phyloP scores from a whole-genome alignment of 306 rosid genomes.

The Prunus padus region DNA sequence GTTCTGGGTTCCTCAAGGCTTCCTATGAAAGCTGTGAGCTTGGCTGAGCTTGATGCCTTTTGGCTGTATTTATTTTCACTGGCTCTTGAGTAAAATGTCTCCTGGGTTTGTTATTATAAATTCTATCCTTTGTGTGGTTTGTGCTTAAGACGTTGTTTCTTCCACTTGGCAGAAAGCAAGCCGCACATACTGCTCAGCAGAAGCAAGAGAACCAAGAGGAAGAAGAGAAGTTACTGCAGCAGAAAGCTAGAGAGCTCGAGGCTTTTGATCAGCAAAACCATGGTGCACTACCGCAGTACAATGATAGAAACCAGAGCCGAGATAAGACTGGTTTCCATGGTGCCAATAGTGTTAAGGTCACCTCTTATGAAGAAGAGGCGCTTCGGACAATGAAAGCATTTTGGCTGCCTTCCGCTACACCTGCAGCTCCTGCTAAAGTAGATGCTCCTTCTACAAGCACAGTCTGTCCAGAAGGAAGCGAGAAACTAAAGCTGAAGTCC shows the following conservation, averaged over 20 bases:
- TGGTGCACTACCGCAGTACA: slow-evolving; percentile 88
- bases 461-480: slow-evolving; percentile 80
- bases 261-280: slow-evolving; percentile 99
- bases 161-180: slow-evolving; percentile 58
- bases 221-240: slow-evolving; percentile 65
- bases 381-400: slow-evolving; percentile 98
- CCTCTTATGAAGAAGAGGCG: slow-evolving; percentile 99
- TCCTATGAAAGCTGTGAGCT: background rate
- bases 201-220: slow-evolving; percentile 86
- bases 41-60: slow-evolving; percentile 8
- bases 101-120: background rate
- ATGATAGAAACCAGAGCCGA: slow-evolving; percentile 61
- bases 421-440: slow-evolving; percentile 79
- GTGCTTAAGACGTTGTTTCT: slow-evolving; percentile 11
- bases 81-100: background rate
- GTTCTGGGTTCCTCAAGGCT: background rate
- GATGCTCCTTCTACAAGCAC: slow-evolving; percentile 74
- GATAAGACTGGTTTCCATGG: slow-evolving; percentile 93
- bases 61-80: background rate
- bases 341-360: slow-evolving; percentile 94
- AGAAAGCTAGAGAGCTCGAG: slow-evolving; percentile 90
- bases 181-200: slow-evolving; percentile 78
- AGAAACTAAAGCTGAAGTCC: slow-evolving; percentile 83
- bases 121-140: background rate
- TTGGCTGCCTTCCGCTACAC: slow-evolving; percentile 98